These are phyloP conservation scores for Lepidium aucheri DNA, from an alignment of 345 rosid species.

Conservation along the genomic window DNA sequence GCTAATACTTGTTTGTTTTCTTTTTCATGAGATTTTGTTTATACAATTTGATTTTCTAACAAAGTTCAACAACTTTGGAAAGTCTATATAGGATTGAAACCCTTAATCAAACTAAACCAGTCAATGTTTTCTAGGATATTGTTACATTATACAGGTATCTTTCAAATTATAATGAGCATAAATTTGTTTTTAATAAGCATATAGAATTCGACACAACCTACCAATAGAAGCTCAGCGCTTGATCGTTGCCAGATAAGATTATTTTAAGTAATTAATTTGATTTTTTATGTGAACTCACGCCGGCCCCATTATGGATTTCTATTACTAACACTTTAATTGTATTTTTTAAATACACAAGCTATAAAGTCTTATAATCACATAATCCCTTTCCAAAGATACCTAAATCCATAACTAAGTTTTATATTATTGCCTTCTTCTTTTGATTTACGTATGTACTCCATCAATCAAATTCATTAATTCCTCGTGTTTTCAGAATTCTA, in stretches of 20 bases:
- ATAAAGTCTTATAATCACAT: conserved; percentile 18
- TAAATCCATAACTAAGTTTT: conserved; percentile 9
- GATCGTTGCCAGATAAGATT: neutral
- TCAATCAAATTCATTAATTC: neutral
- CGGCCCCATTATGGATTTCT: conserved; percentile 15
- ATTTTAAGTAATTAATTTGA: neutral
- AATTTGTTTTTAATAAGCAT: neutral
- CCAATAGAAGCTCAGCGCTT: conserved; percentile 10
- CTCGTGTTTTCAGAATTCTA: neutral
- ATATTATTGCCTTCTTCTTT: neutral
- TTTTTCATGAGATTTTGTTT: neutral
- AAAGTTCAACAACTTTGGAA: neutral
- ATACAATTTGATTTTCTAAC: neutral
- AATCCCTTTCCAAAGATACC: conserved; percentile 17
- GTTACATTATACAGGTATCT: neutral
- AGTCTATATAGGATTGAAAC: neutral
- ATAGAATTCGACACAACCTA: neutral
- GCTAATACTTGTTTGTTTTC: neutral
- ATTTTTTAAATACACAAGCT: conserved; percentile 10
- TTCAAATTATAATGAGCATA: neutral
- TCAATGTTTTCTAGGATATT: neutral
- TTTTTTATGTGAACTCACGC: conserved; percentile 8
- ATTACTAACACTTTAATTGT: neutral
- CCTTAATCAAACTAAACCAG: conserved; percentile 11
- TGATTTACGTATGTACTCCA: conserved; percentile 11